phyloP scores from a whole-genome alignment of 768 basidiomycete species.

The Podaxis mareebaensis region DNA sequence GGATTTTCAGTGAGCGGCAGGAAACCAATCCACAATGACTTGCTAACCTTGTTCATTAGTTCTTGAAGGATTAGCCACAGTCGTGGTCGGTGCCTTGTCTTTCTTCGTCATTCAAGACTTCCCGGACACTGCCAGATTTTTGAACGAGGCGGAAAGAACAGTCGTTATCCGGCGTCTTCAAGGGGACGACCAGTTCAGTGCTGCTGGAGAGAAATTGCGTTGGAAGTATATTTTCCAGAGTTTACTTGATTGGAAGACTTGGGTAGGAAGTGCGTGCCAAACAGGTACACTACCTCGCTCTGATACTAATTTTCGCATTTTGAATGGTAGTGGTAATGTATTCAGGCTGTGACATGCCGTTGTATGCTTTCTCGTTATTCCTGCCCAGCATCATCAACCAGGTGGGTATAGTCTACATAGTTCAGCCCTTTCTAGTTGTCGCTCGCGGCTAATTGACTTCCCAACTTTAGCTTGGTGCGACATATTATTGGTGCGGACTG shows the following conservation, averaged over 20 bases:
- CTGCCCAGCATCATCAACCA: conserved; percentile 76
- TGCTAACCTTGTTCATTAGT: conserved; percentile 29
- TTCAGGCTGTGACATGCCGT: conserved; percentile 57
- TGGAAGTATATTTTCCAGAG: conserved; percentile 61
- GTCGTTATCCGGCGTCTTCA: conserved; percentile 68
- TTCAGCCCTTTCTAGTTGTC: neutral
- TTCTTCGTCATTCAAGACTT: conserved; percentile 85
- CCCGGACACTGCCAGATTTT: conserved; percentile 78
- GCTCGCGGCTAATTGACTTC: neutral
- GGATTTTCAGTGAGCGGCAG: conserved; percentile 61
- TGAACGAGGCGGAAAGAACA: conserved; percentile 69
- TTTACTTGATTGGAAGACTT: conserved; percentile 74
- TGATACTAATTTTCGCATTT: neutral
- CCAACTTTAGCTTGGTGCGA: conserved; percentile 9
- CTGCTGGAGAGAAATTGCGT: conserved; percentile 63
- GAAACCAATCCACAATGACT: neutral
- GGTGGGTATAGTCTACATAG: conserved; percentile 37
- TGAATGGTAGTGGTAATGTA: conserved; percentile 51
- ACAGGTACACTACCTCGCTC: neutral
- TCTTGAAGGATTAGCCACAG: conserved; percentile 66
- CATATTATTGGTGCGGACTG: neutral
- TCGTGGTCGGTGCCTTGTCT: conserved; percentile 63
- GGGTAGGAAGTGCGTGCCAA: conserved; percentile 46
- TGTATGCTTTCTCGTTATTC: conserved; percentile 80
- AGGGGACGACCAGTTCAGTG: conserved; percentile 68